Base-by-base conservation (phyloP, 139 green algal genomes). In the Spirogloea muscicola region DNA sequence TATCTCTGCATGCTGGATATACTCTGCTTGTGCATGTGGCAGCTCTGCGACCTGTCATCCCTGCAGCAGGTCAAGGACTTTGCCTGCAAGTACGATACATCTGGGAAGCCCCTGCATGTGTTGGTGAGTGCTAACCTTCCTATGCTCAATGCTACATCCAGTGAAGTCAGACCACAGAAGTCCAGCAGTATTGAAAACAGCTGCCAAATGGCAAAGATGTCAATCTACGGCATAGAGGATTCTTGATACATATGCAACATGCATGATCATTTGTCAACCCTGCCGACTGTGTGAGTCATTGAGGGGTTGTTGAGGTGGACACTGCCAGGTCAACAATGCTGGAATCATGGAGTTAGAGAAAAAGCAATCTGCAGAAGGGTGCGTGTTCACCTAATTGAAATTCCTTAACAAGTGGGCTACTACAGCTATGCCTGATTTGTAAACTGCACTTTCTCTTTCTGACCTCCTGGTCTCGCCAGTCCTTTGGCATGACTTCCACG, bases 321-420 rank as follows among this genome's bases (percentile, higher is more conserved):
- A 10, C 27, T 51, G 10, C 10, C 59, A 68, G 59, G 39, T 72
- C 38, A 66, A 77, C 36, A 84, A 84, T 52, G 77, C 77, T 25
- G 77, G 68, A 13, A 29, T 49, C 6, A 75, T 84, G 77, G n/a
- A 58, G 31, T 38, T 71, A 13, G 43, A 70, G 58, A 34, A 18
- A 1, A 39, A 57, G 39, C 21, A 29, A 3, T 67, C 59, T 3
- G 3, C n/a, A 1, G 77, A 84, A 3, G 75, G 75, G 31, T 62
- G 13, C 5, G n/a, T 60, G 6, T 51, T 13, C 13, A n/a, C n/a
- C n/a, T n/a, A n/a, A n/a, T n/a, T n/a, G n/a, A n/a, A n/a, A n/a
- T n/a, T n/a, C 43, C 25, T n/a, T 58, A 72, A n/a, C n/a, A n/a
- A n/a, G n/a, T n/a, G n/a, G n/a, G n/a, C n/a, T n/a, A n/a, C n/a